phyloP scores from a whole-genome alignment of 2,329 filamentous ascomycete genomes.

The Diaporthe vaccinii region DNA sequence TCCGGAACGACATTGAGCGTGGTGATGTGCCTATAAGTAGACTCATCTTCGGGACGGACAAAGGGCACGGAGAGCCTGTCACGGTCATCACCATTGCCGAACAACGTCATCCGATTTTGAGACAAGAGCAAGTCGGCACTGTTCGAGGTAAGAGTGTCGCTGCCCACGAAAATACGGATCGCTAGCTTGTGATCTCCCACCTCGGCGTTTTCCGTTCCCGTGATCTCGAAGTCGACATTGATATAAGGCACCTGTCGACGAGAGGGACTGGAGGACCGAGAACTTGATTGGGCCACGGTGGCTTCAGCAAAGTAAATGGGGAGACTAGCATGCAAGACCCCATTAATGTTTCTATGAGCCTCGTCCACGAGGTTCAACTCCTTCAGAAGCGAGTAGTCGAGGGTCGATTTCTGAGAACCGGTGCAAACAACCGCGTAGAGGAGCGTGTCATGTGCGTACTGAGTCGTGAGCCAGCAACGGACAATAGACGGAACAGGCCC shows the following conservation, averaged over 20 bases:
- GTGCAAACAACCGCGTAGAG: slow-evolving; percentile 94
- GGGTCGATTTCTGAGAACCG: slow-evolving; percentile 88
- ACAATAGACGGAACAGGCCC: slow-evolving; percentile 94
- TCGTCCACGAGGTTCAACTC: slow-evolving; percentile 79
- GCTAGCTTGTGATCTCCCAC: slow-evolving; percentile 66
- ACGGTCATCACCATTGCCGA: slow-evolving; percentile 78
- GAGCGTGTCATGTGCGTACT: slow-evolving; percentile 90
- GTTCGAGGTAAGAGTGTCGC: slow-evolving; percentile 86
- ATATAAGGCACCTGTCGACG: slow-evolving; percentile 84
- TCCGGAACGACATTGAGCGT: slow-evolving; percentile 70
- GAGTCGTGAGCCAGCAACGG: slow-evolving; percentile 92
- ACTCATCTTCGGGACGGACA: slow-evolving; percentile 90
- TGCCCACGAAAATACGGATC: slow-evolving; percentile 91
- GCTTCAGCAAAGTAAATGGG: slow-evolving; percentile 93
- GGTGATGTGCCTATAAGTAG: slow-evolving; percentile 81
- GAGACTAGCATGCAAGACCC: slow-evolving; percentile 77
- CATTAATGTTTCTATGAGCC: slow-evolving; percentile 75
- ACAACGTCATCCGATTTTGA: slow-evolving; percentile 88
- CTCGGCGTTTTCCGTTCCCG: slow-evolving; percentile 67
- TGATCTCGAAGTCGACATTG: slow-evolving; percentile 82
- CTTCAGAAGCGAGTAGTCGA: slow-evolving; percentile 81
- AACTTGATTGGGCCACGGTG: slow-evolving; percentile 81
- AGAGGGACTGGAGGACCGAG: slow-evolving; percentile 77
- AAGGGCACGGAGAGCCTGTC: slow-evolving; percentile 92
- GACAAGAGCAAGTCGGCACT: slow-evolving; percentile 94